phyloP scores from a whole-genome alignment of 2,329 filamentous ascomycete genomes.

The Apiospora malaysiana region DNA sequence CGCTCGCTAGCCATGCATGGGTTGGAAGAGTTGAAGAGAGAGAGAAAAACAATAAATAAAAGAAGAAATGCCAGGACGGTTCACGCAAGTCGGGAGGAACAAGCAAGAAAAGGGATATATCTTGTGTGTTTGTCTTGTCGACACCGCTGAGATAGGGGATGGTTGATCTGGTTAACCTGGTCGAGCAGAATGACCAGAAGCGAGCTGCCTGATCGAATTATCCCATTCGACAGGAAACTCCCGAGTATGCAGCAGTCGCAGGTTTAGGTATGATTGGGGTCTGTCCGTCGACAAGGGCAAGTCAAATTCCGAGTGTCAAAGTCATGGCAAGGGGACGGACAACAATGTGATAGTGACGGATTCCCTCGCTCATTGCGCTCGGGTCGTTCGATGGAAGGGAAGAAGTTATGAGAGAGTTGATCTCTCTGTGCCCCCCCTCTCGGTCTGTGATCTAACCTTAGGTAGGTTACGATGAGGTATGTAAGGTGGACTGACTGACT shows the following conservation, averaged over 20 bases:
- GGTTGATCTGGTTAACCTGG: not conserved
- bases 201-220: not conserved
- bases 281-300: conserved; percentile 6
- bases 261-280: conserved; percentile 1
- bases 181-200: not conserved
- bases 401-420: not conserved
- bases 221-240: conserved; percentile 6
- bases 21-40: not conserved
- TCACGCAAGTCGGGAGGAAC: not conserved
- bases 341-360: not conserved
- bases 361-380: not conserved
- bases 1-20: not conserved
- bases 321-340: not conserved
- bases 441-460: not conserved
- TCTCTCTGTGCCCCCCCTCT: not conserved
- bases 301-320: not conserved
- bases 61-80: not conserved
- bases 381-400: not conserved
- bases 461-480: not conserved
- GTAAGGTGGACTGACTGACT: not conserved
- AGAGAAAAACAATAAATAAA: not conserved
- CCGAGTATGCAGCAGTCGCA: conserved; percentile 9
- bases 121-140: not conserved
- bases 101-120: not conserved
- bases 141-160: not conserved